Evolutionary conservation across 2,329 filamentous ascomycete species (phyloP), one percentile per base, ranked within the genome.

Genomic region (Penicillium sp.): DNA sequence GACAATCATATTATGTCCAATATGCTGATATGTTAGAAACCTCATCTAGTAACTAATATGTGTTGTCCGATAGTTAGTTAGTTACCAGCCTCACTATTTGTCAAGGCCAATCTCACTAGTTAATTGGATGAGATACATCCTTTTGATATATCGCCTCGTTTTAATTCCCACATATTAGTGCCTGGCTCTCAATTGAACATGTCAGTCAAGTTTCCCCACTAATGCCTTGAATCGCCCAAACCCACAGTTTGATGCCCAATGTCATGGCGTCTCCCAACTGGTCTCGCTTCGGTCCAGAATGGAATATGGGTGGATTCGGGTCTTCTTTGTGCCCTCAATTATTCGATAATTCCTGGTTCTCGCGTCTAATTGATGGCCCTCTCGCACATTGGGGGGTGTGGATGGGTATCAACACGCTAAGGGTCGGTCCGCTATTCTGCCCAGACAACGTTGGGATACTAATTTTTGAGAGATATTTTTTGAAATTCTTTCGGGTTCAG

Each of bases 401-500:
- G 57, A 64, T 65, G 64, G 64, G 63, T 61, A 64, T 55, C 58
- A 65, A 65, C 48, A 48, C 62, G 60, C 62, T 64, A 67, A 61
- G 65, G 63, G 58, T 61, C 62, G 65, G 60, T 66, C 65, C 62
- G 65, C 39, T 44, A 50, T 59, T 59, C 41, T 57, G 43, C 54
- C 46, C 46, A 41, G 46, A 50, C 53, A 52, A 34, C 40, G 50
- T 55, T 53, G 43, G 56, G 47, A 49, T 61, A 29, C 50, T 50
- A 52, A 54, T 36, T 60, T 49, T 50, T 56, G 38, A 16, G 46
- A 49, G 34, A 59, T 44, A 61, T 52, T 56, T 55, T 51, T 59
- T 60, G 53, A 9, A 47, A n/a, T 53, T 50, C 41, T 57, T 45
- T 27, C 44, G 53, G 46, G 16, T 45, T 55, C 19, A 23, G 2